These are phyloP conservation scores for Ustilago xerochloae DNA, from an alignment of 1,284 basidiomycete species.

Conservation along the genomic window DNA sequence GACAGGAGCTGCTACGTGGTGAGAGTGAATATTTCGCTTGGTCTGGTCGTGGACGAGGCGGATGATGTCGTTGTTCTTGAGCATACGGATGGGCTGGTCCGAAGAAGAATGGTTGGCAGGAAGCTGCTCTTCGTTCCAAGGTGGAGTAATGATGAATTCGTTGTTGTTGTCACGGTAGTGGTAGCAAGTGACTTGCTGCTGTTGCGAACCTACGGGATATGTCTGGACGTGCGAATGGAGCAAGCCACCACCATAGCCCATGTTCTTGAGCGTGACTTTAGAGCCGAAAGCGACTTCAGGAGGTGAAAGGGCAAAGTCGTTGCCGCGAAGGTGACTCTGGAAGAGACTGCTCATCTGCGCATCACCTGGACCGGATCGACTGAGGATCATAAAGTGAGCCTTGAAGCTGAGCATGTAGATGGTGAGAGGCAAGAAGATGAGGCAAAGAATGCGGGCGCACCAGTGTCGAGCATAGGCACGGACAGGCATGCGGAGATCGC, in stretches of 20 bases:
- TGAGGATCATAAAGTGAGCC: conserved; percentile 92
- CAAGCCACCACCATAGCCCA: conserved; percentile 95
- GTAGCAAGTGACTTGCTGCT: conserved; percentile 98
- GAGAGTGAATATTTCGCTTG: conserved; percentile 91
- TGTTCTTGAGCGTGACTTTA: conserved; percentile 92
- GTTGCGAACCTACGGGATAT: conserved; percentile 88
- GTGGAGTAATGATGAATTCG: conserved; percentile 84
- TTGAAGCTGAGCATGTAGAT: conserved; percentile 97
- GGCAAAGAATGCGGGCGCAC: conserved; percentile 83
- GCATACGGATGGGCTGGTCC: conserved; percentile 71
- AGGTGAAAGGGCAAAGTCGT: conserved; percentile 79
- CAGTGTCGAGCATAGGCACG: conserved; percentile 89
- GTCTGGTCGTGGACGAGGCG: conserved; percentile 85
- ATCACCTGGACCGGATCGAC: conserved; percentile 93
- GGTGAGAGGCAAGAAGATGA: conserved; percentile 88
- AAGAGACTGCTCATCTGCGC: conserved; percentile 98
- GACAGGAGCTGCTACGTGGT: conserved; percentile 85
- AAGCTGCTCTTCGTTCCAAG: conserved; percentile 75
- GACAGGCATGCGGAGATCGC: conserved; percentile 89
- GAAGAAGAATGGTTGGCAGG: conserved; percentile 49
- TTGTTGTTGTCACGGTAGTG: conserved; percentile 99
- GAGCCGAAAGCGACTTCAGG: conserved; percentile 88
- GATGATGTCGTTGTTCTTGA: conserved; percentile 82
- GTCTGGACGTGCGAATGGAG: conserved; percentile 96
- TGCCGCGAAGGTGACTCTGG: conserved; percentile 94